Evolutionary conservation across 345 rosid genomes (phyloP), one percentile per base, ranked within the genome.

Genomic region (Draba incana): DNA sequence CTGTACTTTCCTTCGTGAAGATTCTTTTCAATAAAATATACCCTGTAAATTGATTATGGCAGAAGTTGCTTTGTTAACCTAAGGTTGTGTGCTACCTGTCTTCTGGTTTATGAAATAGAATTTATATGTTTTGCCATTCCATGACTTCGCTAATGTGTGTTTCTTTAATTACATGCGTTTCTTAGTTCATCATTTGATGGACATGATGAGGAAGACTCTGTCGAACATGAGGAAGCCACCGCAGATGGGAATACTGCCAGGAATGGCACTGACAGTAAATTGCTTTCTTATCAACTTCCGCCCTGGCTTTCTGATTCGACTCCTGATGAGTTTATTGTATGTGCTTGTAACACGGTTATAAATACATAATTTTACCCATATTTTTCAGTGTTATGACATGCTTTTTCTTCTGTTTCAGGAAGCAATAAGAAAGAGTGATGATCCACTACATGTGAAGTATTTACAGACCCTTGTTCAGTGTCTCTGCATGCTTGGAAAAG

Each of bases 381-480:
- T 57, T 28, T 66, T 53, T 42, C 59, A 30, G 72, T 60, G 45
- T 12, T 52, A 16, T 66, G 25, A 66, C 70, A 41, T 24, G 5
- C 39, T 57, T 58, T 70, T 70, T 45, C 53, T 64, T 60, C 57
- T 78, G 58, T 59, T 83, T 45, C 75, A 94, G 99, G 99, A 94
- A 85, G 71, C 86, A 56, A 63, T 91, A 42, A 86, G 77, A 84
- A 94, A 94, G 84, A 91, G 93, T 68, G 89, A 91, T 73, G 87
- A 88, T 77, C 89, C 93, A 38, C 80, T 85, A 64, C 95, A 92
- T 71, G 86, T 94, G 67, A 94, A 94, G 84, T 94, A 94, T 84
- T 81, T 94, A 78, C 93, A 84, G 79, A 94, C 99, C 66, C 74
- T 91, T 93, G 93, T 94, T 79, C 97, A 94, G 84, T 91, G 99